Base-by-base conservation (phyloP, 2,329 filamentous ascomycete genomes). In the Microsporum ferrugineum region DNA sequence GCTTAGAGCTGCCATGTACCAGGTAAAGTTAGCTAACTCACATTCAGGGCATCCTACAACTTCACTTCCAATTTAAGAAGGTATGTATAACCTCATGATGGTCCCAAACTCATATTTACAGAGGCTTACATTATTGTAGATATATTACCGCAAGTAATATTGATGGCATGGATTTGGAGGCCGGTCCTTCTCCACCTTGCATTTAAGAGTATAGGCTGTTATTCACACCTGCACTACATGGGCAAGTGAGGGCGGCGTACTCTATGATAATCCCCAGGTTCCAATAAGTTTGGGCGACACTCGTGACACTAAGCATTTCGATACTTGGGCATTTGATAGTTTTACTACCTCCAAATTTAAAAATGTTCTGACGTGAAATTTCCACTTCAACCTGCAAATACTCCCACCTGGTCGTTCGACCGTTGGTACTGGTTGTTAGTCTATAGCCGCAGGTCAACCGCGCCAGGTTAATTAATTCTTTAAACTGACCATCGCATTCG, bases 31-130 rank as follows among this genome's bases (percentile, higher is more conserved):
- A 36, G 47, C 23, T n/a, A 36, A 60, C 57, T 47, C 10, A 47
- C 55, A 53, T 64, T 33, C 66, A 95, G 89, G 92, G 92, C 59
- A 96, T 97, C 68, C 78, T 99, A 62, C 91, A 96, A 76, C 82
- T 99, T 62, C 92, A 97, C 73, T 99, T 99, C 73, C 91, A 96
- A 74, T 96, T 97, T 80, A 99, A 97, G 76, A 95, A 96, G 84
- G 91, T 95, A 75, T 68, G 76, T 66, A 61, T 61, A 53, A n/a
- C 47, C 10, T 29, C 55, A 38, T 38, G 6, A 6, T 31, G 8
- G 8, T 34, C n/a, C 31, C 31, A 29, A 10, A n/a, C 8, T 53
- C 29, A 36, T 8, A 14, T 14, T 27, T 57, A 27, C 34, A 47
- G 27, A 6, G 17, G 23, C 23, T 43, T 41, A 39, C 27, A 31